phyloP scores from a whole-genome alignment of 2,329 filamentous ascomycete species.

The Elsinoe fawcettii region DNA sequence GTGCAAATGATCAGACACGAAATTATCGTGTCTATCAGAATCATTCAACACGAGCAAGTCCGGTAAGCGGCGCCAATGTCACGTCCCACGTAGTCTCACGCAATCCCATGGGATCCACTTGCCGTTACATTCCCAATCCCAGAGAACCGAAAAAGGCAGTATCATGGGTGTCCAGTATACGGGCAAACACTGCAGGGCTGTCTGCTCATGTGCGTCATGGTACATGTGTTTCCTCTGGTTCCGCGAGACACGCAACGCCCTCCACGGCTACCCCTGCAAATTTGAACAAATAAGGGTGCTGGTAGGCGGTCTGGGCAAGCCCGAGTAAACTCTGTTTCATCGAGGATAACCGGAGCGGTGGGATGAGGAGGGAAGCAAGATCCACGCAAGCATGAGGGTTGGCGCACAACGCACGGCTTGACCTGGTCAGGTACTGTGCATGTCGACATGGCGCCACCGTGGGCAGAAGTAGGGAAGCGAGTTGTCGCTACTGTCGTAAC shows the following conservation, averaged over 20 bases:
- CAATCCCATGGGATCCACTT: background rate
- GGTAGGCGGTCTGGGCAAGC: conserved; percentile 7
- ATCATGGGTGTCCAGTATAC: background rate
- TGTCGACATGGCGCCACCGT: background rate
- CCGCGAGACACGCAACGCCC: conserved; percentile 12
- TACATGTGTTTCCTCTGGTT: conserved; percentile 6
- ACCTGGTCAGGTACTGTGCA: background rate
- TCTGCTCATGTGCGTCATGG: conserved; percentile 6
- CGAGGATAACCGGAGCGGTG: conserved; percentile 3
- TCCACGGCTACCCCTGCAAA: conserved; percentile 14
- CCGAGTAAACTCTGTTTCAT: background rate
- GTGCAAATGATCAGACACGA: background rate
- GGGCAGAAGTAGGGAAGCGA: background rate
- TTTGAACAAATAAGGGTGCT: conserved; percentile 1
- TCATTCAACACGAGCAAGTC: background rate
- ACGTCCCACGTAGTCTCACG: conserved; percentile 3
- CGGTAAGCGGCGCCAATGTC: background rate
- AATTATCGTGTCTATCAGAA: background rate
- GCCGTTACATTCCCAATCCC: background rate
- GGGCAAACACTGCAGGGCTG: background rate
- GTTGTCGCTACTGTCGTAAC: background rate
- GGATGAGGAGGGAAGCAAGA: conserved; percentile 2
- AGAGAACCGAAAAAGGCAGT: background rate
- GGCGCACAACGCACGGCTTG: background rate
- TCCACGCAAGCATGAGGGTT: conserved; percentile 13